A percentile compares a stretch with the other conserved stretches of the same genome.
Conservation (phyloP, 2,329 filamentous ascomycete species). For the Ambrosiella xylebori region DNA sequence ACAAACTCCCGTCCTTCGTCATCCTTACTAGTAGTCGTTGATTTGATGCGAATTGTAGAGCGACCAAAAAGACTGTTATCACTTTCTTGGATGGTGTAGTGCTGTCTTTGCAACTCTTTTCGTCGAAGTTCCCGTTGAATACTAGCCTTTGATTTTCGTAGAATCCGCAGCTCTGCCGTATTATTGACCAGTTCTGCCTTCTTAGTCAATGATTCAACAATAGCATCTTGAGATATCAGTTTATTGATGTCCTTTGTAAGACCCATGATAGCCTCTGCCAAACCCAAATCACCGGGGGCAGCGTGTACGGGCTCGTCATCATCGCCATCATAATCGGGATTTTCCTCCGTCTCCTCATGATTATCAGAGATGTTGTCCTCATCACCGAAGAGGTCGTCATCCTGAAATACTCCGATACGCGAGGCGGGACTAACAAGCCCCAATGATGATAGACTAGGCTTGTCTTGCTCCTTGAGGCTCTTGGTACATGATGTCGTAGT, state of each 20-base stretch:
- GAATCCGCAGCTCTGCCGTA: constrained; percentile 74
- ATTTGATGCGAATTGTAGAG: constrained; percentile 76
- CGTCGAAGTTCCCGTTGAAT: constrained; percentile 79
- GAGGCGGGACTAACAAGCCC: constrained; percentile 78
- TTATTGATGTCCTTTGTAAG: constrained; percentile 86
- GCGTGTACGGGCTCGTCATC: constrained; percentile 84
- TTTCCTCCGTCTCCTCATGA: constrained; percentile 51
- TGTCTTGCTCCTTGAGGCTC: constrained; percentile 36
- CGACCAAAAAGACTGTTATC: constrained; percentile 93
- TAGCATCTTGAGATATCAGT: constrained; percentile 68
- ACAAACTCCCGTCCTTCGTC: constrained; percentile 88
- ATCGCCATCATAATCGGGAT: constrained; percentile 31
- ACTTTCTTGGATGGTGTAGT: constrained; percentile 93
- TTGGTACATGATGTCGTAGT: constrained; percentile 12
- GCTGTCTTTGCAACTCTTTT: constrained; percentile 89
- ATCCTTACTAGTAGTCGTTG: constrained; percentile 80
- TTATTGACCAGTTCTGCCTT: constrained; percentile 98
- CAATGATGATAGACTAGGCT: constrained; percentile 77
- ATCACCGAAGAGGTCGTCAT: constrained; percentile 84
- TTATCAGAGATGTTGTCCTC: constrained; percentile 76
- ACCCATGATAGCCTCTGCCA: constrained; percentile 80
- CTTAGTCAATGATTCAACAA: constrained; percentile 76
- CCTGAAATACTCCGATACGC: constrained; percentile 78
- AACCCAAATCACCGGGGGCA: constrained; percentile 78
- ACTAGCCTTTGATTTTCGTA: constrained; percentile 87